A percentile compares a stretch with the other conserved stretches of the same genome.
These are phyloP conservation scores for Cenococcum geophilum DNA, from an alignment of 495 filamentous ascomycete genomes.

Conservation along the genomic window DNA sequence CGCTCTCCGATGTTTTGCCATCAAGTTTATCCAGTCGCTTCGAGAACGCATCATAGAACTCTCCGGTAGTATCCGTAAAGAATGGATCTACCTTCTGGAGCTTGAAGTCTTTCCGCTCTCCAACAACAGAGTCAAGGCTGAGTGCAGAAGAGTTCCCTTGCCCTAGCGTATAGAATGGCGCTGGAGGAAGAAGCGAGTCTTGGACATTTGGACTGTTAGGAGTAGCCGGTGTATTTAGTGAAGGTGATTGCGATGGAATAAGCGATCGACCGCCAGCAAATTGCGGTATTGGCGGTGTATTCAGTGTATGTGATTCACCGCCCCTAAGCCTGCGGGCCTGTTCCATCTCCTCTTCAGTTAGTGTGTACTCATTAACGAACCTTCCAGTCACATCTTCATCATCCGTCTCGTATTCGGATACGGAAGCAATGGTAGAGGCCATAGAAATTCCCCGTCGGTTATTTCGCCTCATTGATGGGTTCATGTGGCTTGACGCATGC, in stretches of 20 bases:
- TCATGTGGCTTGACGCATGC: background rate
- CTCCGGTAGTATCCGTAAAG: constrained; percentile 59
- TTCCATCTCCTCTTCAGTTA: background rate
- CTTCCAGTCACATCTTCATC: background rate
- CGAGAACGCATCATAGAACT: constrained; percentile 53
- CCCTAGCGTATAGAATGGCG: background rate
- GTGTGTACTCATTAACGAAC: background rate
- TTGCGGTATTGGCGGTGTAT: background rate
- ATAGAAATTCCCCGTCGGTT: background rate
- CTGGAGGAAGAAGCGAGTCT: background rate
- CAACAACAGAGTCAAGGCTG: constrained; percentile 48
- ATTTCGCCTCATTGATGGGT: background rate
- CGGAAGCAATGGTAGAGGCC: background rate
- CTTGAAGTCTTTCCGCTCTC: constrained; percentile 56
- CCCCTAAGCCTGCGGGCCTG: background rate
- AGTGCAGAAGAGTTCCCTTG: constrained; percentile 38
- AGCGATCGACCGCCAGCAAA: background rate
- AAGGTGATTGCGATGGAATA: background rate
- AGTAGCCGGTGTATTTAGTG: background rate
- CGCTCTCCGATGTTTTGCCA: constrained; percentile 47
- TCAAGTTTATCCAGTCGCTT: constrained; percentile 50
- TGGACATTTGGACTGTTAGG: background rate
- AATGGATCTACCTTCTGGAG: constrained; percentile 61
- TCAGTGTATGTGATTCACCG: too few species aligned
- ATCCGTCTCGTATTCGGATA: background rate